phyloP scores from a whole-genome alignment of 371 early-diverging fungal species.

The Apophysomyces trapeziformis region DNA sequence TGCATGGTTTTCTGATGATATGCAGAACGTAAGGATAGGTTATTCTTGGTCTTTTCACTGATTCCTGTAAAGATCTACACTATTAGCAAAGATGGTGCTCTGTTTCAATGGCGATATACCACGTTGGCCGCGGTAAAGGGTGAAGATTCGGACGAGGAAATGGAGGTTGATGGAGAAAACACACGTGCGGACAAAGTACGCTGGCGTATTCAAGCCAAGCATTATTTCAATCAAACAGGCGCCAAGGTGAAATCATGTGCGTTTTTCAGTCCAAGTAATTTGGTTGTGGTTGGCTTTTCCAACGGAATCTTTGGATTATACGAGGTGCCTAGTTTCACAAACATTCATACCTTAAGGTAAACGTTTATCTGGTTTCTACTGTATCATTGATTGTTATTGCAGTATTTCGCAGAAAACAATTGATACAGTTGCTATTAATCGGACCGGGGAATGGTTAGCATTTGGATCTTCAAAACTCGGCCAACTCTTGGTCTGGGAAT shows the following conservation, averaged over 20 bases:
- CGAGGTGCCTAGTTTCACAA: conserved; percentile 91
- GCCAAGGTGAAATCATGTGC: conserved; percentile 82
- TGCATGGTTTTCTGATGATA: conserved; percentile 90
- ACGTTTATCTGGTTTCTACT: not conserved
- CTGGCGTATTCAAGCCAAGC: conserved; percentile 72
- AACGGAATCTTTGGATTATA: conserved; percentile 96
- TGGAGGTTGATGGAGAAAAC: conserved; percentile 60
- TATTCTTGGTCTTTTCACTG: not conserved
- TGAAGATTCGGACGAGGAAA: conserved; percentile 52
- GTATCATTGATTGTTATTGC: not conserved
- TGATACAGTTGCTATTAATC: conserved; percentile 85
- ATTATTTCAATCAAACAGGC: conserved; percentile 73
- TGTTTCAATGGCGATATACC: conserved; percentile 81
- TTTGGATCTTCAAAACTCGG: conserved; percentile 92
- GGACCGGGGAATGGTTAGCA: conserved; percentile 97
- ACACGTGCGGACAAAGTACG: conserved; percentile 43
- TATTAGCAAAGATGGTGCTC: conserved; percentile 87
- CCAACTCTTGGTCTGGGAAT: conserved; percentile 98
- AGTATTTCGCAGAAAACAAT: conserved; percentile 95
- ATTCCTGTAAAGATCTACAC: conserved; percentile 71
- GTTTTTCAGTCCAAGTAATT: conserved; percentile 75
- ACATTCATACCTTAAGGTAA: conserved; percentile 87
- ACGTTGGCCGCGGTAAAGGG: conserved; percentile 41
- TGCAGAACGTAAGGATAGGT: conserved; percentile 52
- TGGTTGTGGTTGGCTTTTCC: conserved; percentile 89